Evolutionary conservation across 129 eudicot species (phyloP).

Genomic region (Chrysanthemum lavandulifolium): DNA sequence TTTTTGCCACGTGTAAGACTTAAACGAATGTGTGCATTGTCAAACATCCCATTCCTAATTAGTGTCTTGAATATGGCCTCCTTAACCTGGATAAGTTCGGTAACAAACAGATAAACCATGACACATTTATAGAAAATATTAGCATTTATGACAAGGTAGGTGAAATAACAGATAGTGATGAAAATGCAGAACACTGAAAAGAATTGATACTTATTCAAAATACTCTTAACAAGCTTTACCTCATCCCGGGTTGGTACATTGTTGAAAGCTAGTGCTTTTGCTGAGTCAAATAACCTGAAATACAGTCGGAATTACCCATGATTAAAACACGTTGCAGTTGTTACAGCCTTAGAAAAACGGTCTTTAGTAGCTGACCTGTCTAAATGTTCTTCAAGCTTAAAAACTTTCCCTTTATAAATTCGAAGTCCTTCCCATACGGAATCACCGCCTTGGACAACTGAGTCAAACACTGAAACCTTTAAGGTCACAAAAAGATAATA

Average conservation of each 20-base stretch:
- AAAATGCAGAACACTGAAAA: neutral
- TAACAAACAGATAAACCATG: too few species aligned
- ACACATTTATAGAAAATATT: neutral
- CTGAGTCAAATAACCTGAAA: slow-evolving; percentile 87
- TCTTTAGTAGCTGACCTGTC: slow-evolving; percentile 61
- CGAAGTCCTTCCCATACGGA: slow-evolving; percentile 99
- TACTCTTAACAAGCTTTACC: slow-evolving; percentile 30
- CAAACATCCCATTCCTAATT: slow-evolving; percentile 84
- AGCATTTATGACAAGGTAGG: neutral
- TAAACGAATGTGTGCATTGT: slow-evolving; percentile 84
- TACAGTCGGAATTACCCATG: neutral
- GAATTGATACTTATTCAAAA: neutral
- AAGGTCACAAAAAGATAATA: slow-evolving; percentile 20
- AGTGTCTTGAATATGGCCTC: slow-evolving; percentile 89
- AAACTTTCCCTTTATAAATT: slow-evolving; percentile 68
- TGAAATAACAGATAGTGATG: neutral
- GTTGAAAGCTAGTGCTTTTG: slow-evolving; percentile 90
- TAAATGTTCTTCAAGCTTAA: slow-evolving; percentile 97
- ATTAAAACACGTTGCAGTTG: slow-evolving; percentile 8
- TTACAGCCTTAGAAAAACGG: neutral
- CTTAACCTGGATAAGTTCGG: slow-evolving; percentile 55
- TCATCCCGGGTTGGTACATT: slow-evolving; percentile 82
- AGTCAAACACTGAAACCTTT: slow-evolving; percentile 96
- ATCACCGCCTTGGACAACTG: slow-evolving; percentile 99
- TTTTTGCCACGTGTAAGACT: slow-evolving; percentile 98